Base-by-base conservation (phyloP, 1,284 basidiomycete genomes). In the Ceratobasidium sp. region DNA sequence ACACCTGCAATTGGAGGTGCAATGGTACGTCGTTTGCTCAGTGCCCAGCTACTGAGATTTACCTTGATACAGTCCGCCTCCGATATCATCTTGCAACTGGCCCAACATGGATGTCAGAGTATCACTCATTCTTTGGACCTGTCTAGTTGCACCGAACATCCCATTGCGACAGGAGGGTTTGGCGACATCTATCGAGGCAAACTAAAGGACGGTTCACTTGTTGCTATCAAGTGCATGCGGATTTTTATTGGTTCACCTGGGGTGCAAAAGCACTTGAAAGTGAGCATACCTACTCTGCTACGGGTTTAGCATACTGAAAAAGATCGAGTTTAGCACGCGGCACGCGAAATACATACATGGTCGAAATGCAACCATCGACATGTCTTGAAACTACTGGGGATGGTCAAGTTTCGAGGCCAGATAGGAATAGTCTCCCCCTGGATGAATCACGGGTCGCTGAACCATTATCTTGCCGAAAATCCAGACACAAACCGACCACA, bases 151-250 rank as follows among this genome's bases (percentile, higher is more conserved):
- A 55, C n/a, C 16, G 11, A 11, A 18, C 14, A 52, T 43, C 35
- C 63, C 7, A 21, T 52, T 23, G 30, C 35, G 21, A 4, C 13
- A 1, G 63, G 63, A 3, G 63, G 63, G 0, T 67, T 55, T 18
- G 49, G 63, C 18, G 32, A 30, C 26, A 38, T 67, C 28, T 55
- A 67, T 44, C 49, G 54, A 28, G 63, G 49, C 14, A 28, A 1
- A 16, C 50, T 67, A 4, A 30, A 14, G 16, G 35, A 67, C 26
- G 63, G 63, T 0, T 11, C 49, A 14, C 1, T 18, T 1, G 47
- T 67, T 16, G 63, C 63, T 14, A 55, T 67, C 47, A 67, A 67
- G 26, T 41, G 49, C n/a, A 43, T 54, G 32, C 26, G 49, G 14
- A 11, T 32, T 49, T 11, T 38, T 38, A n/a, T 49, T 7, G 35